A percentile compares a stretch with the other conserved stretches of the same genome.
These are phyloP conservation scores for Leptosphaerulina australis DNA, from an alignment of 2,329 filamentous ascomycete species.

Conservation along the genomic window DNA sequence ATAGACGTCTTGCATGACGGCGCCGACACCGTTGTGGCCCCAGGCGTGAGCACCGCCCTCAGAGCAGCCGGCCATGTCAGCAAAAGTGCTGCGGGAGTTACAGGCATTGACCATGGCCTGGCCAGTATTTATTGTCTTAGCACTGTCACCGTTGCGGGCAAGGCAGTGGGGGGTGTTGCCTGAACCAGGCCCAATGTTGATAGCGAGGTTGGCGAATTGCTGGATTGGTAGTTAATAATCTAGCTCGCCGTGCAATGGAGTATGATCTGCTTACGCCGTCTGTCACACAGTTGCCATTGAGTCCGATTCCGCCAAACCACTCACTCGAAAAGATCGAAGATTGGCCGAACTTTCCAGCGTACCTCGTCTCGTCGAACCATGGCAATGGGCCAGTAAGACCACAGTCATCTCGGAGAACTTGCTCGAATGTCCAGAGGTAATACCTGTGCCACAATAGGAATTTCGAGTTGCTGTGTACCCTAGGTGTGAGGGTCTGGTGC, in stretches of 20 bases:
- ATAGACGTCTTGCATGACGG: slow-evolving; percentile 43
- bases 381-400: slow-evolving; percentile 50
- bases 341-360: slow-evolving; percentile 38
- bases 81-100: slow-evolving; percentile 32
- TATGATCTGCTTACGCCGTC: slow-evolving; percentile 40
- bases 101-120: slow-evolving; percentile 39
- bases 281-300: slow-evolving; percentile 38
- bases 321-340: slow-evolving; percentile 40
- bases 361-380: slow-evolving; percentile 48
- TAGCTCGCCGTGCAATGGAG: background rate
- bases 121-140: slow-evolving; percentile 38
- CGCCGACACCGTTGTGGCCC: slow-evolving; percentile 46
- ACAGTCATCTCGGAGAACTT: slow-evolving; percentile 50
- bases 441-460: slow-evolving; percentile 55
- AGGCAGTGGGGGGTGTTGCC: slow-evolving; percentile 41
- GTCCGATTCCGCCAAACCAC: slow-evolving; percentile 36
- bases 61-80: slow-evolving; percentile 38
- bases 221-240: slow-evolving; percentile 19
- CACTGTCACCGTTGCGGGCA: slow-evolving; percentile 35
- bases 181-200: slow-evolving; percentile 43
- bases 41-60: slow-evolving; percentile 43
- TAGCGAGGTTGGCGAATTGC: slow-evolving; percentile 42
- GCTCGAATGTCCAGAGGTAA: slow-evolving; percentile 51
- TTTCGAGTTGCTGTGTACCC: slow-evolving; percentile 41
- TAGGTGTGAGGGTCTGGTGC: slow-evolving; percentile 42